Evolutionary conservation across 179 eudicot species (phyloP), one percentile per base, ranked within the genome.

Genomic region (Silene vulgaris): DNA sequence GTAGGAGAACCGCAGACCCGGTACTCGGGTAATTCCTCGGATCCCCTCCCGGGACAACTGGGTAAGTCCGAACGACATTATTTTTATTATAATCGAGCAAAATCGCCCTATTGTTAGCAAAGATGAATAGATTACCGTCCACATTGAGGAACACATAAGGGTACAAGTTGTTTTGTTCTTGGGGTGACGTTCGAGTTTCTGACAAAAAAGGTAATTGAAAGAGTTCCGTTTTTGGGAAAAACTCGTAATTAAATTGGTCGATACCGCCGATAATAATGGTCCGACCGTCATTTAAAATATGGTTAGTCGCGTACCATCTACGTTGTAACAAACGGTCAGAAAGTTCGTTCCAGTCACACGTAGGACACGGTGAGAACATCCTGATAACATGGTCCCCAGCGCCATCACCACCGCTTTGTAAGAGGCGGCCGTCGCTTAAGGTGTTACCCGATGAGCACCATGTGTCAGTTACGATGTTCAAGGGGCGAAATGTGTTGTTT

Each of bases 251-350:
- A 50, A 81, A 87, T 0, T 75, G 78, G 4, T 71, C 43, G 0
- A 86, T 78, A 17, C 96, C 96, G 12, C 93, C 96, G 3, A 90
- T 75, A 3, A 90, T 74, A 8, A 90, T 87, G 3, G 74, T 52
- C 0, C 82, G 56, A 52, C 88, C 93, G 40, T 84, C 90, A 0
- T 90, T 92, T 45, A 89, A 72, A 3, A 83, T 74, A 28, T 90
- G 96, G 61, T 88, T 81, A 30, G 91, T 82, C 12, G 90, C 80
- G 1, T 90, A 89, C 96, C 96, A 90, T 16, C 96, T 68, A 1
- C 80, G 77, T 0, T 54, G 72, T 2, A 73, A 5, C 43, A 92
- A 76, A 7, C 54, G 76, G 5, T 61, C 28, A 0, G 65, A 12
- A 0, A 76, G 75, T 65, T 91, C 97, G 0, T 68, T 62, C 88